Conservation (phyloP, 495 filamentous ascomycete species). For the Penicillium pulvis region DNA sequence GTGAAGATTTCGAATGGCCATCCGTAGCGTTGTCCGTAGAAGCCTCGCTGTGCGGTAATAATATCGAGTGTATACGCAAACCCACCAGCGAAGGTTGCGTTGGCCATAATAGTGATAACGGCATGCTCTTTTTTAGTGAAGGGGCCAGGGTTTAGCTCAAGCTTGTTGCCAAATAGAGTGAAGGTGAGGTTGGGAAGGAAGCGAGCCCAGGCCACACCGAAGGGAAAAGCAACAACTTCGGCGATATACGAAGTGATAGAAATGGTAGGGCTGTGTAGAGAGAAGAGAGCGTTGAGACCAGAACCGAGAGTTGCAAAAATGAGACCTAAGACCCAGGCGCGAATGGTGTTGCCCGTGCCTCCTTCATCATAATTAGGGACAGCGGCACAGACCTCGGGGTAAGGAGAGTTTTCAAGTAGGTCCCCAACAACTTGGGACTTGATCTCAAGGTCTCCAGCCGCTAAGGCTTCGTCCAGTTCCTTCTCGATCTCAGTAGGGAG, state of each 20-base stretch:
- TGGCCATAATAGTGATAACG: constrained; percentile 70
- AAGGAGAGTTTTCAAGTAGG: constrained; percentile 68
- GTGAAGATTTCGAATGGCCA: constrained; percentile 68
- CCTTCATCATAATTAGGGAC: constrained; percentile 62
- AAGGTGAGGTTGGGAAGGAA: constrained; percentile 54
- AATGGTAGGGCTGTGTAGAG: constrained; percentile 65
- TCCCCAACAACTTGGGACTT: constrained; percentile 22
- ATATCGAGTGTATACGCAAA: constrained; percentile 67
- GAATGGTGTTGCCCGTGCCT: constrained; percentile 65
- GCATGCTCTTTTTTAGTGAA: constrained; percentile 81
- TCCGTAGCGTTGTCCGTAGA: constrained; percentile 68
- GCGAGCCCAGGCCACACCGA: constrained; percentile 60
- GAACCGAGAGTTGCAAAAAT: constrained; percentile 66
- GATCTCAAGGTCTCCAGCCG: background rate
- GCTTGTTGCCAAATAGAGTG: constrained; percentile 55
- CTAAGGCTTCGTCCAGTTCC: background rate
- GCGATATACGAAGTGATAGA: constrained; percentile 66
- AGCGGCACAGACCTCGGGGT: constrained; percentile 59
- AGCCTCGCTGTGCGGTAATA: constrained; percentile 63
- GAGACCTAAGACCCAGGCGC: constrained; percentile 71
- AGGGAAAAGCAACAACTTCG: constrained; percentile 69
- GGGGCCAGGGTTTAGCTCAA: constrained; percentile 66
- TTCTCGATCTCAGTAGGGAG: background rate
- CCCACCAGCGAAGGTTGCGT: constrained; percentile 46
- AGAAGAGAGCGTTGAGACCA: constrained; percentile 71